Percentiles rank a stretch among this genome's conserved stretches.
phyloP scores from a whole-genome alignment of 192 early-diverging fungal species.

The Podila clonocystis region DNA sequence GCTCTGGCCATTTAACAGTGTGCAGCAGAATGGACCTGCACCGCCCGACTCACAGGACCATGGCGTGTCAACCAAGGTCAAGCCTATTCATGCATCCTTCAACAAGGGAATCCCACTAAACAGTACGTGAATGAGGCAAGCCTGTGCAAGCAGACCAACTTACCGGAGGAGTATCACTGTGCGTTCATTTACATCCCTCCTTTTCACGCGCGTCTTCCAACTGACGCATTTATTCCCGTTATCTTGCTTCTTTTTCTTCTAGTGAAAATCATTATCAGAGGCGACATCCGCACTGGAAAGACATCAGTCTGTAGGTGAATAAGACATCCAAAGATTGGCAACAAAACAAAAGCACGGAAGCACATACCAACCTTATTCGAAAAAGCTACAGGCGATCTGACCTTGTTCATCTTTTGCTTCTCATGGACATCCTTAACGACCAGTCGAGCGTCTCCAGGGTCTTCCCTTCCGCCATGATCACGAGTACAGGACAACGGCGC shows the following conservation, averaged over 20 bases:
- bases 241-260: neutral
- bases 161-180: neutral
- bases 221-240: neutral
- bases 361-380: constrained; percentile 14
- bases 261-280: constrained; percentile 71
- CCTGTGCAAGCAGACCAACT: neutral
- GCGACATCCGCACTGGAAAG: constrained; percentile 69
- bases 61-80: constrained; percentile 42
- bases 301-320: constrained; percentile 59
- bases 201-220: too few species aligned
- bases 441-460: constrained; percentile 66
- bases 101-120: constrained; percentile 46
- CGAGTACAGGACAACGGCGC: constrained; percentile 60
- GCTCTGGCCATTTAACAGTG: constrained; percentile 42
- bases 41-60: constrained; percentile 30
- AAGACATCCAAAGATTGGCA: neutral
- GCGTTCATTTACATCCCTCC: neutral
- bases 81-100: constrained; percentile 47
- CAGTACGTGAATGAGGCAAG: constrained; percentile 16
- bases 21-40: constrained; percentile 9
- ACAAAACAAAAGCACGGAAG: neutral
- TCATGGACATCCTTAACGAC: neutral
- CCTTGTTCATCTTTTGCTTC: constrained; percentile 4
- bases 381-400: neutral
- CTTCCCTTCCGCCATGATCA: constrained; percentile 43